Conservation (phyloP, 2,329 filamentous ascomycete genomes). For the Leptosphaerulina australis region DNA sequence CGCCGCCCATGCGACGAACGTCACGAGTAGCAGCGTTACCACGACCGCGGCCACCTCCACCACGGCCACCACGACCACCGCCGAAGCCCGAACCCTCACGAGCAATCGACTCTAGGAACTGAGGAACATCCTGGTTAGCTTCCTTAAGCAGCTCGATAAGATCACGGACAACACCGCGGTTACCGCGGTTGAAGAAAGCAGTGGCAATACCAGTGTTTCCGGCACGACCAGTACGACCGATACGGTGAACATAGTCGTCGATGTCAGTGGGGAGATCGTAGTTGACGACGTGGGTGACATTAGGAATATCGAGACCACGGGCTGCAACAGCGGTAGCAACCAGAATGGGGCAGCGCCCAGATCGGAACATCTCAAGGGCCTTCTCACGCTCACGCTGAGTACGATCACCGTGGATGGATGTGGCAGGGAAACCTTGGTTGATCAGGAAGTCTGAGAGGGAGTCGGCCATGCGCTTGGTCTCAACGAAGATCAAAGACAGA, state of each 20-base stretch:
- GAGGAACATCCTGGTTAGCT: constrained; percentile 93
- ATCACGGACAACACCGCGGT: constrained; percentile 95
- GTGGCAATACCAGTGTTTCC: constrained; percentile 98
- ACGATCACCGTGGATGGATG: constrained; percentile 97
- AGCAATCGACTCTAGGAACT: constrained; percentile 95
- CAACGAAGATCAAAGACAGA: constrained; percentile 95
- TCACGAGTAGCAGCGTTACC: constrained; percentile 78
- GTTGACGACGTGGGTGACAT: constrained; percentile 97
- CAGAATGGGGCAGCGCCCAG: constrained; percentile 91
- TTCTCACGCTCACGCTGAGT: constrained; percentile 99
- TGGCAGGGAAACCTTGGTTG: constrained; percentile 97
- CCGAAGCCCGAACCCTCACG: constrained; percentile 86
- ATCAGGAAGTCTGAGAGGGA: constrained; percentile 97
- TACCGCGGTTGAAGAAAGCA: constrained; percentile 99
- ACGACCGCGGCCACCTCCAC: constrained; percentile 73
- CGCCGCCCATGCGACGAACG: constrained; percentile 70
- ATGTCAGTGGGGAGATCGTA: constrained; percentile 99
- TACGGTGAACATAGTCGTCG: constrained; percentile 98
- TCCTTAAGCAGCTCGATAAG: constrained; percentile 98
- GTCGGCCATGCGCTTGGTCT: constrained; percentile 99
- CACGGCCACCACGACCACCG: constrained; percentile 70
- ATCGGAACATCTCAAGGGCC: constrained; percentile 96
- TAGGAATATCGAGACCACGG: constrained; percentile 76
- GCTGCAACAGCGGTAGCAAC: constrained; percentile 97
- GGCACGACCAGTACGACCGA: constrained; percentile 99